Percentiles rank a stretch among this genome's conserved stretches.
Evolutionary conservation across 2,329 filamentous ascomycete genomes (phyloP).

Genomic region (Phoma sp.): DNA sequence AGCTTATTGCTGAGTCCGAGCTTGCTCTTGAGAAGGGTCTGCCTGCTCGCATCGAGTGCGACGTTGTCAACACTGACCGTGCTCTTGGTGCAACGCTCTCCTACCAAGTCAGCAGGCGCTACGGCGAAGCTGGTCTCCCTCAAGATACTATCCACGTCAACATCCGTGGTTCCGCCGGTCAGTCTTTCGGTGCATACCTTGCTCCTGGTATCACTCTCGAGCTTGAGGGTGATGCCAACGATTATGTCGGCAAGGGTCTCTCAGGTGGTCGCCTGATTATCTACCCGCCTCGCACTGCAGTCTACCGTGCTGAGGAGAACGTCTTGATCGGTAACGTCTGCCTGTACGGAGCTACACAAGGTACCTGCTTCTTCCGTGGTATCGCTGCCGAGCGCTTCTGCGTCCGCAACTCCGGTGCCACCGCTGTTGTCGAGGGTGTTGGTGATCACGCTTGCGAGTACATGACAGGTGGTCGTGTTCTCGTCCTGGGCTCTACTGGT

Average conservation of each 20-base stretch:
- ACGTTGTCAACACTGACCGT: conserved; percentile 95
- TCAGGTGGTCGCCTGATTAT: conserved; percentile 92
- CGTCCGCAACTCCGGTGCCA: conserved; percentile 94
- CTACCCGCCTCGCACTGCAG: conserved; percentile 87
- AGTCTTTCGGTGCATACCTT: conserved; percentile 94
- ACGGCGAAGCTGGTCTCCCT: conserved; percentile 86
- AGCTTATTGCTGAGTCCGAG: conserved; percentile 94
- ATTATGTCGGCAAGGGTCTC: conserved; percentile 95
- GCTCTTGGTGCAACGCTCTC: conserved; percentile 92
- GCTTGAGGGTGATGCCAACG: conserved; percentile 93
- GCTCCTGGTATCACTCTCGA: conserved; percentile 93
- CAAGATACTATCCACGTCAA: conserved; percentile 95
- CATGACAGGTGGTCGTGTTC: conserved; percentile 94
- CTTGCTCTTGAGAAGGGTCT: conserved; percentile 92
- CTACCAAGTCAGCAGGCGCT: conserved; percentile 93
- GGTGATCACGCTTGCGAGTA: conserved; percentile 98
- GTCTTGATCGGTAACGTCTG: conserved; percentile 93
- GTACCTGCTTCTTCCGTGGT: conserved; percentile 96
- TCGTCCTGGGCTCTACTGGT: conserved; percentile 86
- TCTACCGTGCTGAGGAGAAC: conserved; percentile 97
- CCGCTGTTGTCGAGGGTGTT: conserved; percentile 93
- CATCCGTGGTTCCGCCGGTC: conserved; percentile 93
- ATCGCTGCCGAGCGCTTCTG: conserved; percentile 95
- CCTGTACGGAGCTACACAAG: conserved; percentile 89
- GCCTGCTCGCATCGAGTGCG: conserved; percentile 91